These are phyloP conservation scores for Calonectria pseudoreteaudii DNA, from an alignment of 2,329 filamentous ascomycete genomes.

Conservation along the genomic window DNA sequence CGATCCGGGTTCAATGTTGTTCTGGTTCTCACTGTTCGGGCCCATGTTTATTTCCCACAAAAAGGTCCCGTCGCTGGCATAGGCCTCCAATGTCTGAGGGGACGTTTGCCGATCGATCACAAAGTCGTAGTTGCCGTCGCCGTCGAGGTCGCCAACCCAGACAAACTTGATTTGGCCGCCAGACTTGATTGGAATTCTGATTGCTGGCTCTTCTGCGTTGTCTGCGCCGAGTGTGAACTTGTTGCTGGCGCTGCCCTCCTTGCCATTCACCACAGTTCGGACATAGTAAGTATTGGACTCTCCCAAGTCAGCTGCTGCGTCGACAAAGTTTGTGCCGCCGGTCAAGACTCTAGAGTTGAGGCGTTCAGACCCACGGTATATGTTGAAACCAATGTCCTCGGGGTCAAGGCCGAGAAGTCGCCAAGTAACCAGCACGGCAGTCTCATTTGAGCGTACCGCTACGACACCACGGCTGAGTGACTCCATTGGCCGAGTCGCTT, in stretches of 20 bases:
- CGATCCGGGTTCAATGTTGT: conserved; percentile 36
- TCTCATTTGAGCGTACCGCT: conserved; percentile 33
- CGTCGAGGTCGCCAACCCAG: conserved; percentile 40
- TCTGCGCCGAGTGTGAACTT: conserved; percentile 29
- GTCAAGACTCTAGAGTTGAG: conserved; percentile 31
- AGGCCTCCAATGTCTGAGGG: conserved; percentile 30
- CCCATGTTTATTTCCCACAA: conserved; percentile 37
- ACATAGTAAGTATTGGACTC: conserved; percentile 35
- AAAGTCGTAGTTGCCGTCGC: conserved; percentile 39
- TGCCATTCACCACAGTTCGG: conserved; percentile 27
- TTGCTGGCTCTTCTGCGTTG: conserved; percentile 15
- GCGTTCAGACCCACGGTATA: conserved; percentile 30
- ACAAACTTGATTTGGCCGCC: conserved; percentile 36
- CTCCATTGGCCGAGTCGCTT: conserved; percentile 26
- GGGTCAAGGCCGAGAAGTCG: conserved; percentile 38
- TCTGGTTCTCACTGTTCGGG: conserved; percentile 34
- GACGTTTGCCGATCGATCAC: conserved; percentile 35
- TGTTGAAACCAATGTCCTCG: conserved; percentile 34
- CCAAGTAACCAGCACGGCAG: conserved; percentile 32
- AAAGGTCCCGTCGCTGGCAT: conserved; percentile 31
- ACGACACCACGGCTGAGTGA: conserved; percentile 36
- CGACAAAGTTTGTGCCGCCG: conserved; percentile 36
- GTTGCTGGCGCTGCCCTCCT: conserved; percentile 22
- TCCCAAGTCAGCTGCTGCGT: conserved; percentile 19
- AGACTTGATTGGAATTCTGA: conserved; percentile 32